Base-by-base conservation (phyloP, 768 basidiomycete species). In the Lactifluus rugatus region DNA sequence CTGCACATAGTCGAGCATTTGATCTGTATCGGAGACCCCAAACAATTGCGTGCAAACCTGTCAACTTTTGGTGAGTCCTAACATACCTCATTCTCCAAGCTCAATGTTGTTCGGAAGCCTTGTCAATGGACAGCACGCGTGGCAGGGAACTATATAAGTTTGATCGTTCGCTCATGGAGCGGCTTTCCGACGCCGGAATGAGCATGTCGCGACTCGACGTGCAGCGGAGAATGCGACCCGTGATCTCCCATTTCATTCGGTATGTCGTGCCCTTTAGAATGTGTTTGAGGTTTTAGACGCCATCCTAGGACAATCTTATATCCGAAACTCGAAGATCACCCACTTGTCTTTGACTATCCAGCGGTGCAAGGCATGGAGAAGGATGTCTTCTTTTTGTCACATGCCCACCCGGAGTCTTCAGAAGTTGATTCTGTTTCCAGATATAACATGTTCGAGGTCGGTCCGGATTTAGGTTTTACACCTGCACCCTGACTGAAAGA, bases 11-110 rank as follows among this genome's bases (percentile, higher is more conserved):
- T 89, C 0, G 77, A 88, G 57, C 87, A 89, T 44, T 71, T 89
- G 19, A 87, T 90, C 58, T 72, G 82, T 46, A 88, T 89, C n/a
- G 88, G 88, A 0, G 88, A 90, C 62, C 88, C 87, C 4, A 73
- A 79, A 2, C 88, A 90, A 69, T 74, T 90, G 1, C 78, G 87
- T 1, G 86, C 84, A 0, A 86, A 76, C 0, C 57, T 88, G 48
- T 80, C 80, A 39, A 85, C 80, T 28, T 88, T 74, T 58, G 64
- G 85, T 86, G 57, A 28, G 78, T 66, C 11, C 19, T 13, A 5
- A 23, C 42, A 14, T 14, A 31, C 17, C 14, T 11, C 28, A 23
- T 4, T 31, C 8, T 42, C 16, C 7, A 10, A 25, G 16, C 31
- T 31, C 25, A 25, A 51, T 26, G 8, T 47, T 47, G 14, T 5